Conservation (phyloP, 768 basidiomycete species). For the Lenzites betulinus region DNA sequence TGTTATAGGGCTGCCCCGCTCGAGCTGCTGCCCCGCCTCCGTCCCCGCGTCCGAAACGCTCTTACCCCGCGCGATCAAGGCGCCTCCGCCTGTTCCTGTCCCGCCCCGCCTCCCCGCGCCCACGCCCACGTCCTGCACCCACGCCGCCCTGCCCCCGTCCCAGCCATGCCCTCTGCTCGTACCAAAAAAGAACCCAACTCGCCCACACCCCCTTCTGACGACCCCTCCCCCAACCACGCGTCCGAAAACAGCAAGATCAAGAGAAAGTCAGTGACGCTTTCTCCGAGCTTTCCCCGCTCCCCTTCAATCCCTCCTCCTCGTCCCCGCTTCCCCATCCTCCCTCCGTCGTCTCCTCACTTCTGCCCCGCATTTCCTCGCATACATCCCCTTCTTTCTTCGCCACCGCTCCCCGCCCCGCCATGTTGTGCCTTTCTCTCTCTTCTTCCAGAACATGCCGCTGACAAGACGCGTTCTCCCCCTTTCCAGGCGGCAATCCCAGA, state of each 20-base stretch:
- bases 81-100: constrained; percentile 6
- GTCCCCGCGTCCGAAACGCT: not conserved
- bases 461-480: constrained; percentile 36
- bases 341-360: constrained; percentile 13
- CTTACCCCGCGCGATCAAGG: constrained; percentile 14
- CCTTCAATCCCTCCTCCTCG: constrained; percentile 33
- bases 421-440: constrained; percentile 29
- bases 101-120: constrained; percentile 23
- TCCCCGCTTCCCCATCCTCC: constrained; percentile 31
- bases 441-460: constrained; percentile 13
- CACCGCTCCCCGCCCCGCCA: constrained; percentile 17
- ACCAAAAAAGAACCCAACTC: constrained; percentile 67
- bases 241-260: constrained; percentile 75
- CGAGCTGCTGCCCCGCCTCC: not conserved
- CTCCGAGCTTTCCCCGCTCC: constrained; percentile 59
- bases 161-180: constrained; percentile 65
- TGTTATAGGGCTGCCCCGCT: not conserved
- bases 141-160: constrained; percentile 23
- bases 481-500: constrained; percentile 81
- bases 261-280: constrained; percentile 68
- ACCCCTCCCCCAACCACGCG: constrained; percentile 53
- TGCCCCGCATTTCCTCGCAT: constrained; percentile 26
- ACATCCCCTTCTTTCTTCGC: constrained; percentile 1
- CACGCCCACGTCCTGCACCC: constrained; percentile 29
- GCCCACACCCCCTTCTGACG: constrained; percentile 67